phyloP scores from a whole-genome alignment of 768 basidiomycete genomes.

The Rhodotorula paludigena region DNA sequence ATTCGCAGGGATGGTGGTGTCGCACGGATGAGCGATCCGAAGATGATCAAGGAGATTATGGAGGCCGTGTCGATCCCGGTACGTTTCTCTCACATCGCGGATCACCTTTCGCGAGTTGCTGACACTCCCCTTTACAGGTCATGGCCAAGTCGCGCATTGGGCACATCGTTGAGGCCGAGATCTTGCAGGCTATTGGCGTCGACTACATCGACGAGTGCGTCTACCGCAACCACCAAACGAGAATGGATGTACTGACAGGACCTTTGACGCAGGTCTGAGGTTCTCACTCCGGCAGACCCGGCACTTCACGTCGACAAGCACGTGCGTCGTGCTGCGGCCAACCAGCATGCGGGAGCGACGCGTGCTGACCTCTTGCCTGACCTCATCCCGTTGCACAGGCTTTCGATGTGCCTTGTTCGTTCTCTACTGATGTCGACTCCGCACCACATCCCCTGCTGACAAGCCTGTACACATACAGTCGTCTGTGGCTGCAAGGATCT shows the following conservation, averaged over 20 bases:
- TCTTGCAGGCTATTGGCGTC: slow-evolving; percentile 85
- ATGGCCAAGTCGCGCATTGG: slow-evolving; percentile 77
- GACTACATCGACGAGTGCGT: slow-evolving; percentile 94
- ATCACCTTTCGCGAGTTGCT: too few relatives aligned
- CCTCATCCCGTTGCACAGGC: slow-evolving; percentile 52
- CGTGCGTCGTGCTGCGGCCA: slow-evolving; percentile 1
- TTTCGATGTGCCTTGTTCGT: slow-evolving; percentile 58
- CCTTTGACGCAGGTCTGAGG: slow-evolving; percentile 51
- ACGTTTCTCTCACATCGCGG: background rate
- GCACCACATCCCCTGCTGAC: background rate
- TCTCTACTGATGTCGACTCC: too few relatives aligned
- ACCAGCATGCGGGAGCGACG: background rate
- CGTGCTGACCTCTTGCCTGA: background rate
- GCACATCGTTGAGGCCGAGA: slow-evolving; percentile 86
- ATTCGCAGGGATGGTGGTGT: slow-evolving; percentile 89
- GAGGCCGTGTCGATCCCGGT: slow-evolving; percentile 75
- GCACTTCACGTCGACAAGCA: slow-evolving; percentile 63
- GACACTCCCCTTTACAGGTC: slow-evolving; percentile 49
- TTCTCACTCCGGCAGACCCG: slow-evolving; percentile 92
- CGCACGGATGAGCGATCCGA: slow-evolving; percentile 76
- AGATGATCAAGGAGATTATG: slow-evolving; percentile 94
- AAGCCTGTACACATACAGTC: slow-evolving; percentile 45
- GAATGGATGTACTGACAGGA: background rate
- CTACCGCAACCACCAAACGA: background rate
- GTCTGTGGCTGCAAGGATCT: slow-evolving; percentile 94